Evolutionary conservation across 306 rosid genomes (phyloP).

Genomic region (Geum urbanum): DNA sequence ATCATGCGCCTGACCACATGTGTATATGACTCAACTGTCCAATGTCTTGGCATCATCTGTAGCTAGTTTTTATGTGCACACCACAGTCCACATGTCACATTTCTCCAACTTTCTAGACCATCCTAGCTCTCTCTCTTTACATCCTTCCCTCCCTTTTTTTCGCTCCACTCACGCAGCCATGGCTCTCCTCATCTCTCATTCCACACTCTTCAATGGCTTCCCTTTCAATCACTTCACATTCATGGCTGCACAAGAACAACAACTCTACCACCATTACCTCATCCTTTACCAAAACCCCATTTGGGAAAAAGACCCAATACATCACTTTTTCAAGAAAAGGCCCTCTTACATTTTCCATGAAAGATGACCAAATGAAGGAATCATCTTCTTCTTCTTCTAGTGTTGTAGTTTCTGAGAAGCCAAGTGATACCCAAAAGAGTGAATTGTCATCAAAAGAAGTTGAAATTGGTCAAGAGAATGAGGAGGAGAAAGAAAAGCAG

Average conservation of each 20-base stretch:
- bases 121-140: not conserved
- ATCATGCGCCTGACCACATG: not conserved
- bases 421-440: constrained; percentile 18
- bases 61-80: too few relatives aligned
- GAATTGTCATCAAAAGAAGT: constrained; percentile 13
- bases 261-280: too few relatives aligned
- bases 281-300: not conserved
- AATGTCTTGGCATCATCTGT: too few relatives aligned
- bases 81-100: constrained; percentile 23
- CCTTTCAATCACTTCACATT: constrained; percentile 31
- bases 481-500: constrained; percentile 39
- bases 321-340: constrained; percentile 25
- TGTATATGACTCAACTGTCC: too few relatives aligned
- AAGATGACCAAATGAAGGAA: constrained; percentile 29
- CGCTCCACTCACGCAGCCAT: not conserved
- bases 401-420: constrained; percentile 37
- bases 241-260: constrained; percentile 17
- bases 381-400: constrained; percentile 37
- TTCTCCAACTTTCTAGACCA: constrained; percentile 39
- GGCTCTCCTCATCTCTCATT: constrained; percentile 5
- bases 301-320: constrained; percentile 14
- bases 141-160: not conserved
- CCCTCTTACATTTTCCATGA: constrained; percentile 32
- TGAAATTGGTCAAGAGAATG: constrained; percentile 8
- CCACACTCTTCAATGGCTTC: constrained; percentile 46